phyloP scores from a whole-genome alignment of 306 rosid genomes.

The Dryas octopetala region DNA sequence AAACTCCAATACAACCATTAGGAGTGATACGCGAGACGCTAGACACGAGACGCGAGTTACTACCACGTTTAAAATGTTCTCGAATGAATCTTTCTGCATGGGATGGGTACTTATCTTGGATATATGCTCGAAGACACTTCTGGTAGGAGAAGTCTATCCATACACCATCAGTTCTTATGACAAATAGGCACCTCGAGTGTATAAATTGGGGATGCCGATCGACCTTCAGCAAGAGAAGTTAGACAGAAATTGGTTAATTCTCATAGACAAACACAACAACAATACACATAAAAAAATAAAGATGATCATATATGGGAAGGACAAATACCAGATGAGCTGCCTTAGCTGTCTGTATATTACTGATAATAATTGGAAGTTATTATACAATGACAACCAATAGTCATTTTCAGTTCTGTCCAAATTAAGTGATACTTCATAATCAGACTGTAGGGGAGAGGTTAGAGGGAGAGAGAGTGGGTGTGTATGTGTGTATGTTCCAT shows the following conservation, averaged over 20 bases:
- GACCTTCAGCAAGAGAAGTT: constrained; percentile 57
- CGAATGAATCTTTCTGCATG: constrained; percentile 75
- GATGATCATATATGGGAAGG: not conserved
- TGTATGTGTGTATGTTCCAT: not conserved
- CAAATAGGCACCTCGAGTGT: constrained; percentile 76
- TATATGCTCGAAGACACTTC: constrained; percentile 75
- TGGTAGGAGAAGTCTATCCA: constrained; percentile 94
- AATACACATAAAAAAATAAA: not conserved
- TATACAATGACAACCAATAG: not conserved
- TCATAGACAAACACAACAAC: not conserved
- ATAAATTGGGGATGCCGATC: constrained; percentile 84
- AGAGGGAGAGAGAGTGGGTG: not conserved
- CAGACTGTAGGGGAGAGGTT: not conserved
- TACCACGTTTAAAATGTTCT: constrained; percentile 74
- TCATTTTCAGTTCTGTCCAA: not conserved
- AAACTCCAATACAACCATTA: constrained; percentile 25
- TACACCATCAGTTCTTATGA: constrained; percentile 79
- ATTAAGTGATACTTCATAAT: not conserved
- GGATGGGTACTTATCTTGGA: constrained; percentile 72
- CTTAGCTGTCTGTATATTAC: not conserved
- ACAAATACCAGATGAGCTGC: not conserved
- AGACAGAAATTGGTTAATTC: constrained; percentile 11
- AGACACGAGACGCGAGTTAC: constrained; percentile 33
- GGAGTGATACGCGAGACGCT: constrained; percentile 14
- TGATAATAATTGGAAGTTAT: not conserved